These are phyloP conservation scores for Acacia melanoxylon DNA, from an alignment of 306 rosid genomes.

Conservation along the genomic window DNA sequence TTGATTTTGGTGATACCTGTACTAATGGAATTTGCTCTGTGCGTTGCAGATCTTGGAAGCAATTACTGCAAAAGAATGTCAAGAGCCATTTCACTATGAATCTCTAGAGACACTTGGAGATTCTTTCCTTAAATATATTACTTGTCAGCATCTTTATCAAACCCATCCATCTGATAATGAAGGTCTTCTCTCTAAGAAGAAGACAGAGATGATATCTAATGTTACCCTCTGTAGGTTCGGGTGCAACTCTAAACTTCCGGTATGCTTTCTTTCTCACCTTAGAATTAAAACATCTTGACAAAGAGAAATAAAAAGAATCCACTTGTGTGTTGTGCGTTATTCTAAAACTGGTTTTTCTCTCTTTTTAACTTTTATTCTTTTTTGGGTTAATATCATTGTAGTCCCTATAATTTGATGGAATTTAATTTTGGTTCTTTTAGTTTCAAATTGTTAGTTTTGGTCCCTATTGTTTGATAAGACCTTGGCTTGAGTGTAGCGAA, in stretches of 20 bases:
- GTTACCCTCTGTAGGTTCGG: conserved; percentile 46
- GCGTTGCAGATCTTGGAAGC: conserved; percentile 64
- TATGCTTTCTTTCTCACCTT: conserved; percentile 15
- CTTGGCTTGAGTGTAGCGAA: too few species aligned
- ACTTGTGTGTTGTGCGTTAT: neutral
- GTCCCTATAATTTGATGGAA: too few species aligned
- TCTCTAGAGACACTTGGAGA: conserved; percentile 80
- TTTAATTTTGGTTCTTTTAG: too few species aligned
- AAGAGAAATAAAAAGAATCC: neutral
- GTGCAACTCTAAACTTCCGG: conserved; percentile 50
- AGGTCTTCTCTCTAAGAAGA: conserved; percentile 53
- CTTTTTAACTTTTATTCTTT: too few species aligned
- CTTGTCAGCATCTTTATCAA: conserved; percentile 58
- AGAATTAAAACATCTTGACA: neutral
- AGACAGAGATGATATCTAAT: conserved; percentile 44
- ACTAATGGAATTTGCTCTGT: neutral
- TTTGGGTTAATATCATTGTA: too few species aligned
- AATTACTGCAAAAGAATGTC: conserved; percentile 59
- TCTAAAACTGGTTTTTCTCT: neutral
- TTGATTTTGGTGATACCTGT: neutral
- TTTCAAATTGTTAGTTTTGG: too few species aligned
- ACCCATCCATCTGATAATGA: conserved; percentile 43
- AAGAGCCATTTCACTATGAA: conserved; percentile 55
- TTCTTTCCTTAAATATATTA: conserved; percentile 66
- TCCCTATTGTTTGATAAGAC: too few species aligned